Conservation (phyloP, 495 filamentous ascomycete species). For the Massariosphaeria phaeospora region DNA sequence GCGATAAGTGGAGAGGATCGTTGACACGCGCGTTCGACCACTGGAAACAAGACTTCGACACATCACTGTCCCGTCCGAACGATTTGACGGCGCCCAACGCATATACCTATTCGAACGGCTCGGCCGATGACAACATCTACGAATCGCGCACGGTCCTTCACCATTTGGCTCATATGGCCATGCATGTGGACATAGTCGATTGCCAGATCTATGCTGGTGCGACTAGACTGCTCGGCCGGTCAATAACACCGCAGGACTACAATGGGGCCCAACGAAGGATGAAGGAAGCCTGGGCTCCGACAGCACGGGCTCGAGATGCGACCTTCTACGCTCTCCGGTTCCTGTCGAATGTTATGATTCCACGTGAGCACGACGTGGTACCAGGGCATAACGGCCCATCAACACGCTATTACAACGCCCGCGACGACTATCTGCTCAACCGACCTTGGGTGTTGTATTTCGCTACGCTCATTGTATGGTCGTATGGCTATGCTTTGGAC, state of each 20-base stretch:
- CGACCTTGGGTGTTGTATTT: constrained; percentile 98
- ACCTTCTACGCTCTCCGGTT: constrained; percentile 92
- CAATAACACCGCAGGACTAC: constrained; percentile 77
- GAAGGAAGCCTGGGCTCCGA: constrained; percentile 86
- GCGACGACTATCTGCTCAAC: constrained; percentile 86
- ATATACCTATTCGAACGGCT: constrained; percentile 31
- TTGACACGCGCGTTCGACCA: constrained; percentile 87
- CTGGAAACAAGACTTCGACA: constrained; percentile 93
- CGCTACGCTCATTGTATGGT: constrained; percentile 87
- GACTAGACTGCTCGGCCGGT: constrained; percentile 74
- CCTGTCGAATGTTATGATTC: constrained; percentile 69
- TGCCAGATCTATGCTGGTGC: constrained; percentile 94
- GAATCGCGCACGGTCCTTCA: constrained; percentile 86
- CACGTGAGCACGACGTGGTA: constrained; percentile 36
- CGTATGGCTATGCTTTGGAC: constrained; percentile 87
- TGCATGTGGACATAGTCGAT: constrained; percentile 96
- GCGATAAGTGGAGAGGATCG: constrained; percentile 87
- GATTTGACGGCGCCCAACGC: constrained; percentile 37
- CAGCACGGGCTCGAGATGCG: constrained; percentile 85
- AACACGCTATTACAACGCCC: constrained; percentile 60
- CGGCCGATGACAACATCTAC: constrained; percentile 73
- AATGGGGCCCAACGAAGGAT: constrained; percentile 75
- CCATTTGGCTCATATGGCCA: constrained; percentile 93
- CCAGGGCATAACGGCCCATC: constrained; percentile 4
- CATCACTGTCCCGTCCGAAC: constrained; percentile 57